Evolutionary conservation across 768 basidiomycete species (phyloP), one percentile per base, ranked within the genome.

Genomic region (Tricholoma terreum): DNA sequence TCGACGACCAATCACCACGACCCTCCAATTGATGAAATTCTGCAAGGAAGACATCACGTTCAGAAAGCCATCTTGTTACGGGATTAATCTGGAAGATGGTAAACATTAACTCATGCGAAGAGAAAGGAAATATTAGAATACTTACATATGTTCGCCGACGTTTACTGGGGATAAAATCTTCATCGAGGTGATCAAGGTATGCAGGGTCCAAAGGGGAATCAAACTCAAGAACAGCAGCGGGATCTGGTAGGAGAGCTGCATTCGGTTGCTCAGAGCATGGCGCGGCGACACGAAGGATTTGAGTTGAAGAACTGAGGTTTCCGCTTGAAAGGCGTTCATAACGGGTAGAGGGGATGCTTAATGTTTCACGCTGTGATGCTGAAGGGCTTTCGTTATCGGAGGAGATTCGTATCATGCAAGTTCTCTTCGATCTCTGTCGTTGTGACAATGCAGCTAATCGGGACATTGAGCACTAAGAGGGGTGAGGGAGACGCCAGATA

Each of bases 11-110:
- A 40, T 55, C 53, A 27, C 59, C 59, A 33, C 33, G 51, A 35
- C 59, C 51, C n/a, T 57, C 56, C 11, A 30, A 45, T 15, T 34
- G 40, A 10, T 45, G 34, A 30, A 33, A 19, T 46, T 57, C 51
- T 6, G 56, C n/a, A 15, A 57, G 27, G 17, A 52, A 57, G 12
- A 11, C 21, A 33, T 57, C 56, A 0, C 50, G 50, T 15, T 57
- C 42, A 9, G 30, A 34, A 14, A 57, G 31, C 50, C 56, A 57
- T n/a, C 40, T 21, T 17, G 27, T 22, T 7, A 48, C 10, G 9
- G 56, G 50, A 15, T 57, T 45, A 33, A 52, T 15, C 56, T 57
- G 33, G 19, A n/a, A 19, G 24, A 19, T 10, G 15, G 17, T 46
- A 46, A 24, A 17, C 22, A 43, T 43, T 43, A 3, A 43, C 3